Evolutionary conservation across 768 basidiomycete genomes (phyloP), one percentile per base, ranked within the genome.

Genomic region (Mycena galopus): DNA sequence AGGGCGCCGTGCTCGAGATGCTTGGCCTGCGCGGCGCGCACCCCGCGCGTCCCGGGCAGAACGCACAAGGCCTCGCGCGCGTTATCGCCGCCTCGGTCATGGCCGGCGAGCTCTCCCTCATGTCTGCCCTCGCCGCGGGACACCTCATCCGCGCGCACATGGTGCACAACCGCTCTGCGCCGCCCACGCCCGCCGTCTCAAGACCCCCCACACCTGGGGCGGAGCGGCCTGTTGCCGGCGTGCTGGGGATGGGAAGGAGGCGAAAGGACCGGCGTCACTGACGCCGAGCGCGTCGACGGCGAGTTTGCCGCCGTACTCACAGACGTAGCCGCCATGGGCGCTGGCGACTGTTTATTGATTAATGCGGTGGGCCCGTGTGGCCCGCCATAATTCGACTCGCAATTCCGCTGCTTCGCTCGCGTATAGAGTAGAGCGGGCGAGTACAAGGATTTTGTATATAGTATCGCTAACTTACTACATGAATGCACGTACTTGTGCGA

Each of bases 81-180:
- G 88, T 99, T 78, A 94, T 99, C 75, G 93, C 93, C 42, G 91
- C 96, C 0, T 89, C 95, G 0, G 98, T 99, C 77, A 98, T 99
- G 96, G 97, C 98, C 2, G 98, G 98, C 39, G 98, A 99, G 82
- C 86, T 99, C 35, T 95, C 94, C 21, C 87, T 99, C 72, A 88
- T 99, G 80, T 92, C 92, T 74, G 97, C 98, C 2, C 89, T 99
- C 44, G 97, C 97, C 1, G 96, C 96, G 3, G 97, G 97, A 0
- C 96, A 98, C 79, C 88, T 99, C 72, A 96, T 99, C 78, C 89
- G 93, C 47, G 97, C 97, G 32, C 96, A 98, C 80, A 89, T 98
- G 82, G 92, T 91, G 39, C 96, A 37, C 35, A 37, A 99, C 80
- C 89, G 97, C 67, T 94, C 92, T 63, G 91, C 91, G 77, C 88